Percentiles rank a stretch among this genome's conserved stretches.
phyloP scores from a whole-genome alignment of 306 rosid genomes.

The Ziziphus jujuba region DNA sequence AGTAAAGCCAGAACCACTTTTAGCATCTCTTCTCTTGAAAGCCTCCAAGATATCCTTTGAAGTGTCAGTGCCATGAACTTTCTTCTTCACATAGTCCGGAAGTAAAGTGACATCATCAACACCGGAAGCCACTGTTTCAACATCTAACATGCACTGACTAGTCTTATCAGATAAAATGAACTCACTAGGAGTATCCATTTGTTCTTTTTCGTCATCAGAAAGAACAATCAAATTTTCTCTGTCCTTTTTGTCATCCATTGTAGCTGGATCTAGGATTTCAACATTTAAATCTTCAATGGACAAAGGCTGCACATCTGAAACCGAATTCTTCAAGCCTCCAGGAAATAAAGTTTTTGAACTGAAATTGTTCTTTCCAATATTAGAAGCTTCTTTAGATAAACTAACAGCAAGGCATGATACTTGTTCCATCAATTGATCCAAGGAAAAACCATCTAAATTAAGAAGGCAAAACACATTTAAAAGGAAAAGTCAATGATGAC shows the following conservation, averaged over 20 bases:
- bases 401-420: conserved; percentile 62
- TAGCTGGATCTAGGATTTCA: conserved; percentile 36
- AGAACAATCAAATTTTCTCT: conserved; percentile 49
- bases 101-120: conserved; percentile 36
- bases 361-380: conserved; percentile 35
- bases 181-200: conserved; percentile 24
- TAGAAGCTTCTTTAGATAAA: conserved; percentile 55
- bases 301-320: conserved; percentile 40
- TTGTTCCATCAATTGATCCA: conserved; percentile 70
- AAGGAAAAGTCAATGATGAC: conserved; percentile 24
- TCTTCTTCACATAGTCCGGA: conserved; percentile 36
- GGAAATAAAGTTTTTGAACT: conserved; percentile 35
- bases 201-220: conserved; percentile 75
- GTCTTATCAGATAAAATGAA: conserved; percentile 38
- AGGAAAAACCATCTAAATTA: conserved; percentile 53
- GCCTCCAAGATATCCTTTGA: conserved; percentile 37
- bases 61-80: conserved; percentile 32
- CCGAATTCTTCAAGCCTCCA: conserved; percentile 36
- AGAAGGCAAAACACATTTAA: conserved; percentile 29
- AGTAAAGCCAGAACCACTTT: conserved; percentile 31
- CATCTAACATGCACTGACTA: conserved; percentile 37
- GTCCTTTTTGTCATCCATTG: conserved; percentile 26
- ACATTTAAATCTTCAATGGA: conserved; percentile 39
- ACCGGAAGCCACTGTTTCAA: conserved; percentile 27
- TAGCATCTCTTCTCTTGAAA: conserved; percentile 38